Conservation (phyloP, 2,329 filamentous ascomycete species). For the Endoconidiophora laricicola region DNA sequence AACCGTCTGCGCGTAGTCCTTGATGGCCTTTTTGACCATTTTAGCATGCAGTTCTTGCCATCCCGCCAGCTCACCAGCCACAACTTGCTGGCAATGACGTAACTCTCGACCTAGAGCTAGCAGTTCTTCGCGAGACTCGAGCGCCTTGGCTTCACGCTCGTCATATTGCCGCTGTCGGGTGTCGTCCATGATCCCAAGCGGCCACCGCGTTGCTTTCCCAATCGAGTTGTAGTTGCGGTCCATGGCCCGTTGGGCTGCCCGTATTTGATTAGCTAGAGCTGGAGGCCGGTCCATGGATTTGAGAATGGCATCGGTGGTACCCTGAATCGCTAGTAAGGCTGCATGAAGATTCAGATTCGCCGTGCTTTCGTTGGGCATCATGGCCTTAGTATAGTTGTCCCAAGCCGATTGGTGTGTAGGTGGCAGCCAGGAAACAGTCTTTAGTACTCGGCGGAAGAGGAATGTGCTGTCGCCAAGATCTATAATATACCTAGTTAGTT, state of each 20-base stretch:
- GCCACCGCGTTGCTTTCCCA: slow-evolving; percentile 61
- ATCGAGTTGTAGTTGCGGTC: slow-evolving; percentile 64
- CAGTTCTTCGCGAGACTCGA: slow-evolving; percentile 52
- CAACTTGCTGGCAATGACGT: slow-evolving; percentile 81
- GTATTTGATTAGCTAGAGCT: slow-evolving; percentile 60
- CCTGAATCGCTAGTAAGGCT: slow-evolving; percentile 62
- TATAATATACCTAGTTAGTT: slow-evolving; percentile 15
- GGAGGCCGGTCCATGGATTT: slow-evolving; percentile 63
- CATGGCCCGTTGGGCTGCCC: slow-evolving; percentile 55
- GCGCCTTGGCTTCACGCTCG: slow-evolving; percentile 68
- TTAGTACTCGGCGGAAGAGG: slow-evolving; percentile 34
- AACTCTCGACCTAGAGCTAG: slow-evolving; percentile 65
- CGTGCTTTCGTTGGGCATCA: slow-evolving; percentile 51
- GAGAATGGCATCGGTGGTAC: slow-evolving; percentile 68
- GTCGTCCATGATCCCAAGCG: slow-evolving; percentile 69
- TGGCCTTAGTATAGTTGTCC: slow-evolving; percentile 50
- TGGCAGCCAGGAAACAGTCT: slow-evolving; percentile 51
- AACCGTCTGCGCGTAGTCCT: slow-evolving; percentile 60
- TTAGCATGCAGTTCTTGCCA: slow-evolving; percentile 84
- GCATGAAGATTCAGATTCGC: slow-evolving; percentile 60
- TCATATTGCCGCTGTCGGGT: slow-evolving; percentile 66
- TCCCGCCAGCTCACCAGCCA: slow-evolving; percentile 76
- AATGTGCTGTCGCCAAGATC: slow-evolving; percentile 53
- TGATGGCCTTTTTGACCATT: slow-evolving; percentile 57
- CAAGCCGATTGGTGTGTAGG: slow-evolving; percentile 51